Base-by-base conservation (phyloP, 164 flowering plant genomes). In the Aristolochia contorta region DNA sequence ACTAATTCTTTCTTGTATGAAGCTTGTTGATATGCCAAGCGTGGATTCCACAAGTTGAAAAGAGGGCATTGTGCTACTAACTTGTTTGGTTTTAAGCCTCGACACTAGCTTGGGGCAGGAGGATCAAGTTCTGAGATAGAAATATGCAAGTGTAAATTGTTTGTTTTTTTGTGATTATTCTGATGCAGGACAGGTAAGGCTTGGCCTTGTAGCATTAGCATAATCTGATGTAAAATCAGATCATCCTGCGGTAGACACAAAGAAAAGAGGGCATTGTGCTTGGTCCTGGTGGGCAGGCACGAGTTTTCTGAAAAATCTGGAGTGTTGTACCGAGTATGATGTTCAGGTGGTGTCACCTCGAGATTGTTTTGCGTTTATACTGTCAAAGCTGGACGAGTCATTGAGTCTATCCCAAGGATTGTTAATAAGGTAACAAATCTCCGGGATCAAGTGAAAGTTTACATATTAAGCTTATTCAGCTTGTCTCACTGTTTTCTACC, bases 301-400 rank as follows among this genome's bases (percentile, higher is more conserved):
- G n/a, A n/a, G n/a, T n/a, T n/a, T n/a, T n/a, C n/a, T n/a, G n/a
- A n/a, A 47, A 96, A 96, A 51, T 75, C 67, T 91, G 25, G 85
- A 89, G n/a, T n/a, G n/a, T 59, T 65, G 68, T 67, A 77, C 95
- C 41, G 54, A 61, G 16, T 87, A 86, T 62, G 96, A 89, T 75
- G 86, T 91, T 58, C 82, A 89, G 72, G 84, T 91, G 63, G 79
- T 91, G 58, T 91, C 98, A 32, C 92, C 96, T 1, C 73, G 89
- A 21, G 86, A 91, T 56, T 91, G 89, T 72, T 91, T 91, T 75
- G 84, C 95, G 33, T 91, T 91, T 65, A 91, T 96, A n/a, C 97
- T 6, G 91, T 90, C 67, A 96, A 89, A 76, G 90, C 94, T 21
- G 79, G 96, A 16, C 86, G 94, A 74, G 73, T 93, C 61, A 90